Evolutionary conservation across 164 flowering plant species (phyloP), one percentile per base, ranked within the genome.

Genomic region (Kalanchoe fedtschenkoi): DNA sequence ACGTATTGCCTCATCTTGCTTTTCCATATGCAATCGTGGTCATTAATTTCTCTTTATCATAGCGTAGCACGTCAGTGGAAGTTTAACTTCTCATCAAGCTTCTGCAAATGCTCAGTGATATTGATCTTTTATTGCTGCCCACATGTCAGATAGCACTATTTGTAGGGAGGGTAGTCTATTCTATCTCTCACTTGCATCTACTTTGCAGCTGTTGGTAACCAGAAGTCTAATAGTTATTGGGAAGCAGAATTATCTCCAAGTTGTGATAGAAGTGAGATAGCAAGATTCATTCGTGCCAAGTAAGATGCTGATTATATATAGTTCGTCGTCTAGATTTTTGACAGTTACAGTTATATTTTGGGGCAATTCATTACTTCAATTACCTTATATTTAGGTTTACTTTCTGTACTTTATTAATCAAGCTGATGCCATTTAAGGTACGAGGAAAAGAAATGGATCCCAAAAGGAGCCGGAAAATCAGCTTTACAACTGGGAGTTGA

Each of bases 251-350:
- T 78, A 55, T 81, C 87, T 5, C 60, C 67, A 39, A 53, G 68
- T 62, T 69, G 30, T 58, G 75, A 78, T 61, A 80, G 78, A 66
- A 66, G 62, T 53, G 74, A 58, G 34, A 77, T 64, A n/a, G 75
- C 71, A 60, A 74, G 57, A 15, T 80, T 77, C 39, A 83, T 83
- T 39, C 79, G 74, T 24, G 53, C 77, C 70, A 83, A 83, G 87
- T 80, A 74, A 66, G n/a, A 46, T 55, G 2, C 55, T 24, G 1
- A 24, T 46, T 26, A 29, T 37, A 46, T 29, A 17, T 30, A 10
- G 24, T 7, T 28, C 10, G 39, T 14, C 16, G 10, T 47, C 10
- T 17, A 5, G 2, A 62, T 34, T 16, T 30, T 5, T 38, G 11
- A 4, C 34, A 30, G 42, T 55, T 35, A 58, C 4, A 21, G 2